Conservation (phyloP, 495 filamentous ascomycete species). For the Annulohypoxylon maeteangense region DNA sequence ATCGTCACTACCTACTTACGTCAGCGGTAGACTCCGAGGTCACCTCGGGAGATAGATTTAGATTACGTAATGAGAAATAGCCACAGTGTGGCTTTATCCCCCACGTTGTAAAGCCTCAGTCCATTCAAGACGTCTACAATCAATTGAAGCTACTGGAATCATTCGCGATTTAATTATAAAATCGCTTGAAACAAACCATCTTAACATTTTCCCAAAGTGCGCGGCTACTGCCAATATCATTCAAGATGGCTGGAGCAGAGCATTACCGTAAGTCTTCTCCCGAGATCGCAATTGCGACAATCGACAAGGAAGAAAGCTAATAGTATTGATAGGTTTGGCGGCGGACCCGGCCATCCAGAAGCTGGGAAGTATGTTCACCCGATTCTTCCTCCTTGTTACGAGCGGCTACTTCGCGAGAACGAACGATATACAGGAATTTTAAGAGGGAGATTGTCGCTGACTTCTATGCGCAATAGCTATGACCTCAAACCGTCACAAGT, state of each 20-base stretch:
- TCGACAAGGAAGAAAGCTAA: conserved; percentile 36
- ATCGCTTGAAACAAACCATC: conserved; percentile 21
- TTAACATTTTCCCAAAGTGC: conserved; percentile 14
- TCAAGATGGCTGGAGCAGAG: conserved; percentile 57
- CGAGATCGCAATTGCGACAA: neutral
- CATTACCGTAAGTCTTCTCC: conserved; percentile 53
- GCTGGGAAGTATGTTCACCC: conserved; percentile 71
- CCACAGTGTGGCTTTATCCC: conserved; percentile 29
- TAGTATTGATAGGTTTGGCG: conserved; percentile 60
- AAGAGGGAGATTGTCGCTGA: conserved; percentile 7
- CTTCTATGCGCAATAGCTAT: conserved; percentile 67
- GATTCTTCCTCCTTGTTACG: conserved; percentile 13
- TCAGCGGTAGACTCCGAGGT: neutral
- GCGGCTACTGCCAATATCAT: conserved; percentile 26
- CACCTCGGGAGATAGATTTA: neutral
- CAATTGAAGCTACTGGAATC: conserved; percentile 35
- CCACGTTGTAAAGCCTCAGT: conserved; percentile 28
- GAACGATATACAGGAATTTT: neutral
- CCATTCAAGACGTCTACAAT: conserved; percentile 10
- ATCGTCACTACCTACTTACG: neutral
- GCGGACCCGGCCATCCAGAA: conserved; percentile 83
- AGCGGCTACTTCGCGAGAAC: neutral
- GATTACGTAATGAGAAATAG: neutral
- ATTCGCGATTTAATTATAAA: conserved; percentile 15
- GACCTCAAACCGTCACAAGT: conserved; percentile 86